Percentiles rank a stretch among this genome's conserved stretches.
These are phyloP conservation scores for Boechera divaricarpa DNA, from an alignment of 345 rosid genomes.

Conservation along the genomic window DNA sequence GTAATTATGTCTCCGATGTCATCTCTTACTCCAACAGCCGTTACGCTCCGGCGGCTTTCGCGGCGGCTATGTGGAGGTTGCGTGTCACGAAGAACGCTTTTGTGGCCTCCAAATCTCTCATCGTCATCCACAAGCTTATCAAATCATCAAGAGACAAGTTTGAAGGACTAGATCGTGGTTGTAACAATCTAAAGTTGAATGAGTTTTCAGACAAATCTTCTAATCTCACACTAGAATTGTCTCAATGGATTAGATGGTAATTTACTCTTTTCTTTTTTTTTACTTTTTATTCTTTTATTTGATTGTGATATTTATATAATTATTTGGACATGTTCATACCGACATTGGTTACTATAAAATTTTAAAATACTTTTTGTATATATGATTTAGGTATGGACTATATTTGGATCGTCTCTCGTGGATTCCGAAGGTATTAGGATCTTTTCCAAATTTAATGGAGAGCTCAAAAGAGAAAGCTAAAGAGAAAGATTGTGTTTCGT, in stretches of 20 bases:
- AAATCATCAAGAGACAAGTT: constrained; percentile 28
- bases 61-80: constrained; percentile 73
- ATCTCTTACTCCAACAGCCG: constrained; percentile 70
- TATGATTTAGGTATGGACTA: constrained; percentile 58
- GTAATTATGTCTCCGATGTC: constrained; percentile 52
- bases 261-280: not conserved
- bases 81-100: constrained; percentile 64
- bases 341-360: constrained; percentile 5
- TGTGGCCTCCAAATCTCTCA: constrained; percentile 77
- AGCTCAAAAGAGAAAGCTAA: constrained; percentile 52
- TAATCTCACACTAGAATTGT: constrained; percentile 59
- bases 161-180: constrained; percentile 45
- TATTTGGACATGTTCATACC: constrained; percentile 25
- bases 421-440: constrained; percentile 62
- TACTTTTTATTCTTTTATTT: not conserved
- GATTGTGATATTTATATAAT: constrained; percentile 23
- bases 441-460: constrained; percentile 54
- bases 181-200: constrained; percentile 72
- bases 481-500: constrained; percentile 55
- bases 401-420: constrained; percentile 65
- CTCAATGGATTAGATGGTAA: constrained; percentile 85
- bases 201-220: constrained; percentile 64
- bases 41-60: constrained; percentile 63
- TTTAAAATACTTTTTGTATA: no score
- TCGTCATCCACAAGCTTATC: constrained; percentile 66